phyloP scores from a whole-genome alignment of 2,329 filamentous ascomycete genomes.

The Chaetomium sp. region DNA sequence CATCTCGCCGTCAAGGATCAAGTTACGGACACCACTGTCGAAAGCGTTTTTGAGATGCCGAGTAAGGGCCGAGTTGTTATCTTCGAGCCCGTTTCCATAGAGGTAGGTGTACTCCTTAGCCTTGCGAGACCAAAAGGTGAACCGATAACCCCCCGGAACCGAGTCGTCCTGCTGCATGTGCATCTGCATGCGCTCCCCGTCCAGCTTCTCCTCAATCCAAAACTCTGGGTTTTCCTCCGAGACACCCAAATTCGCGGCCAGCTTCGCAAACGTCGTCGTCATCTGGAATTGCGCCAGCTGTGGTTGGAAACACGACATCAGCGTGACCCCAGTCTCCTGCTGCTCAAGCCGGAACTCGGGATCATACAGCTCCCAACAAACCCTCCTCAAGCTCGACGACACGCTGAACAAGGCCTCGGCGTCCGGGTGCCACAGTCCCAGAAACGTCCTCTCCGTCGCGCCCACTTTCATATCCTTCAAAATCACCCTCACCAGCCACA shows the following conservation, averaged over 20 bases:
- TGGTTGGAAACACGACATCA: slow-evolving; percentile 96
- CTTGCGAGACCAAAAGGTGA: slow-evolving; percentile 91
- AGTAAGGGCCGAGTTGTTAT: slow-evolving; percentile 71
- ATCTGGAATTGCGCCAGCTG: slow-evolving; percentile 91
- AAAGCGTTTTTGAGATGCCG: slow-evolving; percentile 75
- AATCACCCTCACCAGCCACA: slow-evolving; percentile 92
- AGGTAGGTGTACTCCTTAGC: slow-evolving; percentile 95
- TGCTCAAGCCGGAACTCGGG: slow-evolving; percentile 65
- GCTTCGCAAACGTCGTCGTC: slow-evolving; percentile 67
- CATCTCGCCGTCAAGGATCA: slow-evolving; percentile 97
- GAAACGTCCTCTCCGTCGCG: slow-evolving; percentile 81
- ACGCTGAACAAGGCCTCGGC: slow-evolving; percentile 78
- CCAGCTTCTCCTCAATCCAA: slow-evolving; percentile 97
- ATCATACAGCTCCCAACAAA: slow-evolving; percentile 90
- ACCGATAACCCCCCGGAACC: slow-evolving; percentile 62
- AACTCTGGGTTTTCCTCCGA: slow-evolving; percentile 69
- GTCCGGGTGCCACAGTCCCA: slow-evolving; percentile 76
- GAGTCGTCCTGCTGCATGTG: slow-evolving; percentile 73
- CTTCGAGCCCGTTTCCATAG: slow-evolving; percentile 71
- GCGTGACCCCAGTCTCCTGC: slow-evolving; percentile 64
- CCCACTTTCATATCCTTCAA: slow-evolving; percentile 68
- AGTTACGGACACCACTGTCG: slow-evolving; percentile 66
- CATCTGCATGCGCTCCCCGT: slow-evolving; percentile 94
- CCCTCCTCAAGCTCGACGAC: slow-evolving; percentile 79
- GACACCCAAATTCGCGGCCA: slow-evolving; percentile 61